phyloP scores from a whole-genome alignment of 1,284 basidiomycete species.

The Pseudozyma hubeiensis region DNA sequence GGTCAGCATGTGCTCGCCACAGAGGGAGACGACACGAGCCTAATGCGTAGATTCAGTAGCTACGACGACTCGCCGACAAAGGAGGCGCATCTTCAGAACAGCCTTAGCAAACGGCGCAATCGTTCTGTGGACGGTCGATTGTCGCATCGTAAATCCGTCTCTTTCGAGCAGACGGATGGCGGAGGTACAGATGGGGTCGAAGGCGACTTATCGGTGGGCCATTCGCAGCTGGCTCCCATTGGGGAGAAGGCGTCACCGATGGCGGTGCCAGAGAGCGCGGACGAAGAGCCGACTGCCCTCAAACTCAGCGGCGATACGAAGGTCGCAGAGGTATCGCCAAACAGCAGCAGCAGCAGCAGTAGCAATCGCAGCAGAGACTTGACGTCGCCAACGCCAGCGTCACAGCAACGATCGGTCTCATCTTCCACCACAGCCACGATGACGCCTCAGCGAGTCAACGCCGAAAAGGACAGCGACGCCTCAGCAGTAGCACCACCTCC shows the following conservation, averaged over 20 bases:
- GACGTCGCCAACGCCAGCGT: not conserved
- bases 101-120: slow-evolving; percentile 17
- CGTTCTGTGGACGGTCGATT: slow-evolving; percentile 32
- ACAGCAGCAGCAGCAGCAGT: no score
- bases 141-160: slow-evolving; percentile 52
- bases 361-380: not conserved
- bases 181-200: slow-evolving; percentile 10
- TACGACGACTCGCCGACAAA: slow-evolving; percentile 26
- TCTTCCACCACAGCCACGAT: slow-evolving; percentile 28
- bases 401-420: slow-evolving; percentile 21
- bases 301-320: slow-evolving; percentile 4
- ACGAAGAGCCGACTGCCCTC: slow-evolving; percentile 23
- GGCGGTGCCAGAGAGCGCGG: slow-evolving; percentile 6
- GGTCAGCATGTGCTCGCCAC: slow-evolving; percentile 47
- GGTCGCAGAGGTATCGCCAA: not conserved
- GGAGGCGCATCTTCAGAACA: slow-evolving; percentile 7
- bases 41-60: slow-evolving; percentile 31
- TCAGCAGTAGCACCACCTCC: not conserved
- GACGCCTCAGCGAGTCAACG: slow-evolving; percentile 11
- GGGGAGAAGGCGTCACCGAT: slow-evolving; percentile 41
- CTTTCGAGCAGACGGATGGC: slow-evolving; percentile 35
- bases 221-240: slow-evolving; percentile 32
- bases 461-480: slow-evolving; percentile 1
- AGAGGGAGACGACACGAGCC: slow-evolving; percentile 31
- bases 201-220: not conserved